A percentile compares a stretch with the other conserved stretches of the same genome.
Conservation (phyloP, 192 early-diverging fungal genomes). For the Podila horticola region DNA sequence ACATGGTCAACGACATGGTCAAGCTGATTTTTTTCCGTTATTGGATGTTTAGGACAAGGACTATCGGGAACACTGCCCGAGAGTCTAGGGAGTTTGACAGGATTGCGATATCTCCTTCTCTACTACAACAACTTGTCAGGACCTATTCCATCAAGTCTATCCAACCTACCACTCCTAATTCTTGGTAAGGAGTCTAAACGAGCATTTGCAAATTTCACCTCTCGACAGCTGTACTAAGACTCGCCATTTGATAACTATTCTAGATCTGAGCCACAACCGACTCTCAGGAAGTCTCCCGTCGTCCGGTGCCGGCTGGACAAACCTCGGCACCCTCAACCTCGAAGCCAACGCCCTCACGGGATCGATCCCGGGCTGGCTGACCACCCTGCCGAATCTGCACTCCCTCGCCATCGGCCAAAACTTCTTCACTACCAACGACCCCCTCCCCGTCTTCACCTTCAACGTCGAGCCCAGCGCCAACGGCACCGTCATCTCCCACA, state of each 20-base stretch:
- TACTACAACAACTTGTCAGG: slow-evolving; percentile 42
- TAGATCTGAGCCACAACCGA: slow-evolving; percentile 42
- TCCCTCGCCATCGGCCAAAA: slow-evolving; percentile 42
- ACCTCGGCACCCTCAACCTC: slow-evolving; percentile 26
- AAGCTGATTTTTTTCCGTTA: neutral
- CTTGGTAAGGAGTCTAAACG: slow-evolving; percentile 9
- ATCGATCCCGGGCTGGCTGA: slow-evolving; percentile 25
- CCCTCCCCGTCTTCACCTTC: slow-evolving; percentile 18
- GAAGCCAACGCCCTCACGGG: slow-evolving; percentile 28
- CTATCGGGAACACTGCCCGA: slow-evolving; percentile 29
- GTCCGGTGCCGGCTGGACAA: slow-evolving; percentile 18
- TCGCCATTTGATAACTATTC: neutral
- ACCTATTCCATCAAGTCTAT: slow-evolving; percentile 27
- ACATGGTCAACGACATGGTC: too few relatives aligned
- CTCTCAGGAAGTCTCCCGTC: slow-evolving; percentile 28
- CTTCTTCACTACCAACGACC: slow-evolving; percentile 26
- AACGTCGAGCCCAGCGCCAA: slow-evolving; percentile 13
- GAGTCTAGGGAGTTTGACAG: slow-evolving; percentile 21
- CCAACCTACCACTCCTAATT: slow-evolving; percentile 18
- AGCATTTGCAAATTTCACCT: neutral
- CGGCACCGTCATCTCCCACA: neutral
- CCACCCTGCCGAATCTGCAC: slow-evolving; percentile 36
- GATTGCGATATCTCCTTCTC: slow-evolving; percentile 28
- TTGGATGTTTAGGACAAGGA: slow-evolving; percentile 22
- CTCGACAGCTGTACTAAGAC: neutral